These are phyloP conservation scores for Sutorius eximius DNA, from an alignment of 1,284 basidiomycete species.

Conservation along the genomic window DNA sequence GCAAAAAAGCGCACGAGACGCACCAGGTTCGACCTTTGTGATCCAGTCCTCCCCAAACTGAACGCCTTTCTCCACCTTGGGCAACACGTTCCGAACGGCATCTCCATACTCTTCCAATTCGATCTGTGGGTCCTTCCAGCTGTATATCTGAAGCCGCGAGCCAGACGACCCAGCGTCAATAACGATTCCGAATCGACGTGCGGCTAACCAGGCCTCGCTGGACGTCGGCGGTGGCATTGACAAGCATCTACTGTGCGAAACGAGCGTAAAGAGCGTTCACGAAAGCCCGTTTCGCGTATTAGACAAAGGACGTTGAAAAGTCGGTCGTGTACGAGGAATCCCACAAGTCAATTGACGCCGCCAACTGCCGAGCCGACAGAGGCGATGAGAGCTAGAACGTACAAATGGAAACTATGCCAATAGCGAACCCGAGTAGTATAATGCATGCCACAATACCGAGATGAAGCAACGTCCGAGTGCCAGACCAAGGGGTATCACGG, in stretches of 20 bases:
- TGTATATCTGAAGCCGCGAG: conserved; percentile 95
- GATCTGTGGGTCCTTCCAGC: conserved; percentile 84
- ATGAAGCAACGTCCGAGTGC: conserved; percentile 6
- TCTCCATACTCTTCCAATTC: conserved; percentile 47
- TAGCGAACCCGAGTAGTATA: neutral
- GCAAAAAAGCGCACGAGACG: conserved; percentile 30
- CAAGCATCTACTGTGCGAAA: conserved; percentile 29
- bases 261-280: conserved; percentile 25
- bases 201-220: conserved; percentile 69
- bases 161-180: conserved; percentile 98
- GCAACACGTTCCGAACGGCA: conserved; percentile 54
- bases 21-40: conserved; percentile 90
- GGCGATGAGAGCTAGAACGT: neutral
- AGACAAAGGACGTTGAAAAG: neutral
- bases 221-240: conserved; percentile 72
- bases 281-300: conserved; percentile 21
- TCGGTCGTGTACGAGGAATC: neutral
- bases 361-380: neutral
- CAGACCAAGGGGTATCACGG: conserved; percentile 5
- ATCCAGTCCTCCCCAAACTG: conserved; percentile 83
- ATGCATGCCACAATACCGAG: conserved; percentile 7
- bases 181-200: conserved; percentile 90
- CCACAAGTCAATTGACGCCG: neutral
- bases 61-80: conserved; percentile 91
- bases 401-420: neutral